Conservation (phyloP, 768 basidiomycete genomes). For the Boletus pseudo-olivaceus region DNA sequence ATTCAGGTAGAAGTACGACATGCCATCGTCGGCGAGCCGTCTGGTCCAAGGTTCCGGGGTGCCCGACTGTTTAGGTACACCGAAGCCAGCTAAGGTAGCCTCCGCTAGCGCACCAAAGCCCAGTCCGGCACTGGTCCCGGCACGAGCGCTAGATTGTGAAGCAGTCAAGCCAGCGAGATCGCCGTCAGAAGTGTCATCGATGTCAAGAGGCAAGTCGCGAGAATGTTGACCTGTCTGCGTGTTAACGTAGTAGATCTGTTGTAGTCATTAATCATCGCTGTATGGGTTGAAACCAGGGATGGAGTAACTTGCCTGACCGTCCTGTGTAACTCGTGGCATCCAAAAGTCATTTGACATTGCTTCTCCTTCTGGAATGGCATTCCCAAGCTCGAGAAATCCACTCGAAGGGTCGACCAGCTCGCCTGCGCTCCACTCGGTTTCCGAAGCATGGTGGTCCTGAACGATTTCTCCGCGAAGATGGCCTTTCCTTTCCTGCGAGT, state of each 20-base stretch:
- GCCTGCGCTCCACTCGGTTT: constrained; percentile 44
- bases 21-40: constrained; percentile 77
- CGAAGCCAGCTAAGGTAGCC: constrained; percentile 51
- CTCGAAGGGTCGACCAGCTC: constrained; percentile 35
- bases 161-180: constrained; percentile 56
- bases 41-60: constrained; percentile 83
- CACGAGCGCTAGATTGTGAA: constrained; percentile 54
- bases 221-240: constrained; percentile 81
- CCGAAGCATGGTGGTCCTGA: constrained; percentile 34
- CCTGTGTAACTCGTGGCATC: constrained; percentile 80
- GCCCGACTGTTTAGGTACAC: constrained; percentile 52
- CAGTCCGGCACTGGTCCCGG: constrained; percentile 50
- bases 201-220: constrained; percentile 77
- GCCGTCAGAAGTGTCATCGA: constrained; percentile 60
- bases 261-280: not conserved
- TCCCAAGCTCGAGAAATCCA: constrained; percentile 33
- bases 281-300: not conserved
- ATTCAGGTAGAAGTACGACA: constrained; percentile 78
- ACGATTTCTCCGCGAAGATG: constrained; percentile 10
- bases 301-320: constrained; percentile 67
- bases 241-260: constrained; percentile 92
- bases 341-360: constrained; percentile 73
- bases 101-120: constrained; percentile 40
- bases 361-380: constrained; percentile 25
- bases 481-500: constrained; percentile 10